Evolutionary conservation across 2,329 filamentous ascomycete species (phyloP), one percentile per base, ranked within the genome.

Genomic region (Aspergillus pseudoglaucus): DNA sequence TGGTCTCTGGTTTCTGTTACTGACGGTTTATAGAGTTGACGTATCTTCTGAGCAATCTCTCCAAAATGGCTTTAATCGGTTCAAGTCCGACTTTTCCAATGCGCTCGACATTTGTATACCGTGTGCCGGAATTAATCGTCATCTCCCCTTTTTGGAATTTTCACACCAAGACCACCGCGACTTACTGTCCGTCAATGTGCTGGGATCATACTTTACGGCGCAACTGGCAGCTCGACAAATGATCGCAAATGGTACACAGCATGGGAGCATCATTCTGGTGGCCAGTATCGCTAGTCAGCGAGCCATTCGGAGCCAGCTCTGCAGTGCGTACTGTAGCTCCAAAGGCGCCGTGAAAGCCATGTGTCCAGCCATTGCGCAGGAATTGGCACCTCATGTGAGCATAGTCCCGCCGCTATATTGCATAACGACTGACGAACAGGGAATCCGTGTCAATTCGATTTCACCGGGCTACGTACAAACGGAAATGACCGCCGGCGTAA

Each of bases 231-330:
- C 75, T 0, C 68, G 71, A 48, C 69, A 72, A 23, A 79, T 80
- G 72, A 75, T 79, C 27, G 64, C 67, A 1, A 79, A 74, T 52
- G 70, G 70, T 2, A 78, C 76, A 0, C 71, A 70, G 46, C 69
- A 69, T 45, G 76, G 77, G 0, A 77, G 75, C 48, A 79, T 80
- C 45, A 67, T 80, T 9, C 59, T 80, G 3, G 73, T 80, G 0
- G 76, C 76, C 0, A 77, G 75, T 46, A 79, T 80, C 55, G 76
- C 76, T 0, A 73, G 72, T 23, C 66, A 76, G 47, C 75, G 78
- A 53, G 76, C 76, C 0, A 72, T 78, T 15, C 67, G 73, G 7
- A 73, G 70, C 12, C 75, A 79, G 56, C 59, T 68, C 30, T 74
- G 70, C 42, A 73, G 69, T 37, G 72, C 71, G 4, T 77, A 77